Evolutionary conservation across 2,329 filamentous ascomycete species (phyloP), one percentile per base, ranked within the genome.

Genomic region (Elsinoe batatas): DNA sequence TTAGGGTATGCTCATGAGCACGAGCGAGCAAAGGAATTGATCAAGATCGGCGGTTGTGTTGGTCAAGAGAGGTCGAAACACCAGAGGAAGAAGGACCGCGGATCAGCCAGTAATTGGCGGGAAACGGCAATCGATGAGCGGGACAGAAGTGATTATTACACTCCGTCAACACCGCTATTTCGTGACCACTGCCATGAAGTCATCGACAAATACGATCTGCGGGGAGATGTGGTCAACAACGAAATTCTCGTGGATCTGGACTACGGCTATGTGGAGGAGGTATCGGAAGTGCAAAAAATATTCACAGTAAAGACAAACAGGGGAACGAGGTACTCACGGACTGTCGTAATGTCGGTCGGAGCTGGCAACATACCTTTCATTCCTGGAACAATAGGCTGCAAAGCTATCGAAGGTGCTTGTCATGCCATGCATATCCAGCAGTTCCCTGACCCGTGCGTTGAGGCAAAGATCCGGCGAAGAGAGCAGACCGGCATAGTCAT

Each of bases 51-150:
- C 0, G 83, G 84, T 2, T 89, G 87, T 59, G 87, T 90, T 0
- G 87, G 88, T 0, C 88, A 85, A 63, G 87, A 90, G 64, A 68
- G 90, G 56, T 90, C 85, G 72, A 91, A 91, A 71, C 85, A 91
- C 67, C 78, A 80, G 57, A 74, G 72, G 67, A 85, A 84, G 73
- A 89, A 88, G 74, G 53, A 55, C n/a, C 40, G 53, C 80, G 82
- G 67, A 71, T 58, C 22, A 60, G 61, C 42, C 42, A 56, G 18
- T 38, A 54, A 53, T 17, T 40, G 20, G 37, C 56, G 33, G 43
- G 56, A 57, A 38, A 26, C 30, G 49, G 68, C 69, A 12, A 68
- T 76, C 5, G 72, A 75, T 42, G 73, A 76, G 56, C 62, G 73
- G 22, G 73, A 76, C 58, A 67, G 74, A 0, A 73, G 75, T 58